Evolutionary conservation across 148 eudicot species (phyloP).

Genomic region (Drosera capensis): DNA sequence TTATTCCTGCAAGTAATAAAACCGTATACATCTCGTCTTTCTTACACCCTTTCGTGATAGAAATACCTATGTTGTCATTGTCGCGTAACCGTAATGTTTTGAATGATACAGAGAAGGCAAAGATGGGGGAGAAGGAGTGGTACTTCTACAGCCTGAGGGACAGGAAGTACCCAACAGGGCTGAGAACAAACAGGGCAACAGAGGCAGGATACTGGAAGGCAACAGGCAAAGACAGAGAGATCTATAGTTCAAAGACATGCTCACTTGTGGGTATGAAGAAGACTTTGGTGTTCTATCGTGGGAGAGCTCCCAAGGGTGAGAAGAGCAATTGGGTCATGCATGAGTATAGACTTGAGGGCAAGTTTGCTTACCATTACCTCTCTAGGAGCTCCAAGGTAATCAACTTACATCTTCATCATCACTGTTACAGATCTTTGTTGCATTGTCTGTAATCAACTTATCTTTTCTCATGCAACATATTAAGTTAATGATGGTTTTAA

Average conservation of each 20-base stretch:
- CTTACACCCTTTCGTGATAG: no score
- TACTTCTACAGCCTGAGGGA: constrained; percentile 84
- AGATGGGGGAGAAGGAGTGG: constrained; percentile 99
- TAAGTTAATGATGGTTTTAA: no score
- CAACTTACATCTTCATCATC: background rate
- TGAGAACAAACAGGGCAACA: constrained; percentile 76
- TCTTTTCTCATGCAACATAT: no score
- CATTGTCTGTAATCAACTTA: background rate
- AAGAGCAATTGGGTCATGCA: constrained; percentile 98
- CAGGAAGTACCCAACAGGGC: constrained; percentile 87
- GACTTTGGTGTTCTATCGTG: constrained; percentile 85
- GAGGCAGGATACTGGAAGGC: constrained; percentile 98
- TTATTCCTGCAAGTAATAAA: no score
- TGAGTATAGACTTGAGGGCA: constrained; percentile 88
- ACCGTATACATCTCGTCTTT: no score
- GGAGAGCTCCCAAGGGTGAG: constrained; percentile 91
- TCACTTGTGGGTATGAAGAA: constrained; percentile 92
- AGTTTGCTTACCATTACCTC: constrained; percentile 78
- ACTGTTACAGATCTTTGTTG: background rate
- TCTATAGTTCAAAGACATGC: constrained; percentile 62
- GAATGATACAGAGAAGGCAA: constrained; percentile 54
- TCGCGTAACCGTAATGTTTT: background rate
- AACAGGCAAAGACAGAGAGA: constrained; percentile 93
- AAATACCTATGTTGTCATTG: background rate
- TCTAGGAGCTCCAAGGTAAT: constrained; percentile 66